These are phyloP conservation scores for Pluteus cervinus DNA, from an alignment of 768 basidiomycete genomes.

Conservation along the genomic window DNA sequence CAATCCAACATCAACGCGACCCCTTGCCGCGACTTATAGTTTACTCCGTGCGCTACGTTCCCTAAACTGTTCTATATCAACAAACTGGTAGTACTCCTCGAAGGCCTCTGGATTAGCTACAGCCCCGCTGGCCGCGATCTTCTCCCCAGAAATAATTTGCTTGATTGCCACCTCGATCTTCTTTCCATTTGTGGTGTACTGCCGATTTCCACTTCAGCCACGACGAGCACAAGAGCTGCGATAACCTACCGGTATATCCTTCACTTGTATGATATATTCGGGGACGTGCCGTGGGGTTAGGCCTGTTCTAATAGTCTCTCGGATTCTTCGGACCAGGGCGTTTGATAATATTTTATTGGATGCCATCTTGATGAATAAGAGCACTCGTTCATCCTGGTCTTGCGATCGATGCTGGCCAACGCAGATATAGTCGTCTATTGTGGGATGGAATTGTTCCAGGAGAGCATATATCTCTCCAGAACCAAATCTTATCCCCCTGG, in stretches of 20 bases:
- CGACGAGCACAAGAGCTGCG: background rate
- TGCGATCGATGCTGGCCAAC: slow-evolving; percentile 60
- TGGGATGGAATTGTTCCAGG: slow-evolving; percentile 49
- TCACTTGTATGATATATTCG: slow-evolving; percentile 52
- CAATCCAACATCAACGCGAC: too few relatives aligned
- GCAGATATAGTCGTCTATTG: slow-evolving; percentile 64
- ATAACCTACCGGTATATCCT: slow-evolving; percentile 59
- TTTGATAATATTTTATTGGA: slow-evolving; percentile 37
- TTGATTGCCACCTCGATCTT: slow-evolving; percentile 76
- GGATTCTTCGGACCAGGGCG: slow-evolving; percentile 41
- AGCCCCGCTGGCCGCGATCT: slow-evolving; percentile 61
- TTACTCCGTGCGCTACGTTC: too few relatives aligned
- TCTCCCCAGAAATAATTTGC: too few relatives aligned
- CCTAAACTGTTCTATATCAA: too few relatives aligned
- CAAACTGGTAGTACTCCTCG: slow-evolving; percentile 50
- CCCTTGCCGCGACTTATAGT: too few relatives aligned
- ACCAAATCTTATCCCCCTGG: slow-evolving; percentile 77
- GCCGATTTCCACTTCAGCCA: slow-evolving; percentile 2
- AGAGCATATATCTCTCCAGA: slow-evolving; percentile 75
- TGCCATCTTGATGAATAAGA: slow-evolving; percentile 68
- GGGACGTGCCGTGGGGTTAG: slow-evolving; percentile 76
- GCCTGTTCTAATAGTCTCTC: slow-evolving; percentile 45
- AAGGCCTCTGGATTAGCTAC: slow-evolving; percentile 5
- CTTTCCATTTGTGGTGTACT: slow-evolving; percentile 76
- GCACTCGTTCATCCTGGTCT: slow-evolving; percentile 67